A percentile compares a stretch with the other conserved stretches of the same genome.
Conservation (phyloP, 2,329 filamentous ascomycete species). For the Balansia obtecta region DNA sequence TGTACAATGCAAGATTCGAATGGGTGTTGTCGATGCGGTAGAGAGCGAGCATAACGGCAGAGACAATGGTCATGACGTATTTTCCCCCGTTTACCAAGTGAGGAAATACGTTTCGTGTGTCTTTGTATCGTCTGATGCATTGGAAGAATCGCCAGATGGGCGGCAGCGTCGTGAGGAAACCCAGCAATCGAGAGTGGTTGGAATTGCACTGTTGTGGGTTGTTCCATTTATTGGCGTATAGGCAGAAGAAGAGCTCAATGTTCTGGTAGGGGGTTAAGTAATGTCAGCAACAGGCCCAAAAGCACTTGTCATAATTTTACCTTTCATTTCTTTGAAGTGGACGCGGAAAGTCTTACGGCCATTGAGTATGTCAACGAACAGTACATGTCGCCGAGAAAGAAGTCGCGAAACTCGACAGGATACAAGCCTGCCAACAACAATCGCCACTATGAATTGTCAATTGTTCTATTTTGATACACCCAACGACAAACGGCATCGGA, state of each 20-base stretch:
- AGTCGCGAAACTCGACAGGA: constrained; percentile 92
- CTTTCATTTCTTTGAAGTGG: too few species aligned
- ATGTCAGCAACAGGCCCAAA: too few species aligned
- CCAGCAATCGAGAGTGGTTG: constrained; percentile 66
- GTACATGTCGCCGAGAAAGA: constrained; percentile 96
- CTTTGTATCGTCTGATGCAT: constrained; percentile 77
- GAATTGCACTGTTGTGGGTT: constrained; percentile 73
- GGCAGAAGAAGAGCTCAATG: constrained; percentile 84
- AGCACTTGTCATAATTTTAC: too few species aligned
- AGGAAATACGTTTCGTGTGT: constrained; percentile 79
- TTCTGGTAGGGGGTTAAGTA: constrained; percentile 40
- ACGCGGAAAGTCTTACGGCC: constrained; percentile 46
- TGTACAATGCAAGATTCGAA: constrained; percentile 56
- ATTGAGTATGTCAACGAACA: constrained; percentile 88
- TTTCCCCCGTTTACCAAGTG: constrained; percentile 90
- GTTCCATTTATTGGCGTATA: constrained; percentile 71
- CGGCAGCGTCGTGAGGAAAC: constrained; percentile 74
- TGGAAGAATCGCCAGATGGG: constrained; percentile 85
- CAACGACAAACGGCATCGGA: background rate
- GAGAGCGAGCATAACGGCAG: constrained; percentile 65
- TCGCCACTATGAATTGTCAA: constrained; percentile 49
- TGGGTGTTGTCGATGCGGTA: constrained; percentile 60
- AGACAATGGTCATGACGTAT: constrained; percentile 73
- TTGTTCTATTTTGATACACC: too few species aligned
- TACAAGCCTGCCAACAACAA: constrained; percentile 76